Conservation (phyloP, 306 rosid species). For the Hippophae tibetana region DNA sequence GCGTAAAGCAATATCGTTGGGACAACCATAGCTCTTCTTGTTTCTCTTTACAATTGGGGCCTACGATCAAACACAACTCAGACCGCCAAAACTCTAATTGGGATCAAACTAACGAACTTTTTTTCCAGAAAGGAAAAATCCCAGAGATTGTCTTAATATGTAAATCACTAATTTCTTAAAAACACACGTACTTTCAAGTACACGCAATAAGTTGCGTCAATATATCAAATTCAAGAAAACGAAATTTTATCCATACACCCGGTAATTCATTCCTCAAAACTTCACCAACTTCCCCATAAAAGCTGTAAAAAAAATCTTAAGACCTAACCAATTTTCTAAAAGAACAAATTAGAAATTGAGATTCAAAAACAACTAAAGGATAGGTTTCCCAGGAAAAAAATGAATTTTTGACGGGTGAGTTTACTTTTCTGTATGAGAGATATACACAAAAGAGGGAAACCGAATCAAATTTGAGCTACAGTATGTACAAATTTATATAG, state of each 20-base stretch:
- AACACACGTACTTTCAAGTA: neutral
- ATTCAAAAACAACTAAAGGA: no score
- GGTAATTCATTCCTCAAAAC: no score
- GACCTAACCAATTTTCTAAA: no score
- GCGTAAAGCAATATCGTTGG: constrained; percentile 82
- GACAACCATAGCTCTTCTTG: constrained; percentile 46
- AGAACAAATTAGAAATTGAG: no score
- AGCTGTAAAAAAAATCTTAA: no score
- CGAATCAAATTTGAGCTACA: constrained; percentile 9
- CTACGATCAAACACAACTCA: constrained; percentile 5
- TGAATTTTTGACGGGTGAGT: neutral
- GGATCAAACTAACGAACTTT: neutral
- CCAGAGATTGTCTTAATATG: constrained; percentile 7
- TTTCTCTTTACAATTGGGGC: neutral
- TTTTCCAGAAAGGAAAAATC: neutral
- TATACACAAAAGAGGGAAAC: neutral
- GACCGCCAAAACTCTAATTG: neutral
- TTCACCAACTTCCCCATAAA: neutral
- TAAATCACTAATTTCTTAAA: neutral
- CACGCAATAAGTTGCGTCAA: no score
- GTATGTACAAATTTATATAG: constrained; percentile 22
- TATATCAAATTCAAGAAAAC: no score
- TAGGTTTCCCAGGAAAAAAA: neutral
- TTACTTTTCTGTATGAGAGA: neutral
- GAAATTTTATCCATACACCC: no score